Evolutionary conservation across 768 basidiomycete species (phyloP).

Genomic region (Postia placenta): DNA sequence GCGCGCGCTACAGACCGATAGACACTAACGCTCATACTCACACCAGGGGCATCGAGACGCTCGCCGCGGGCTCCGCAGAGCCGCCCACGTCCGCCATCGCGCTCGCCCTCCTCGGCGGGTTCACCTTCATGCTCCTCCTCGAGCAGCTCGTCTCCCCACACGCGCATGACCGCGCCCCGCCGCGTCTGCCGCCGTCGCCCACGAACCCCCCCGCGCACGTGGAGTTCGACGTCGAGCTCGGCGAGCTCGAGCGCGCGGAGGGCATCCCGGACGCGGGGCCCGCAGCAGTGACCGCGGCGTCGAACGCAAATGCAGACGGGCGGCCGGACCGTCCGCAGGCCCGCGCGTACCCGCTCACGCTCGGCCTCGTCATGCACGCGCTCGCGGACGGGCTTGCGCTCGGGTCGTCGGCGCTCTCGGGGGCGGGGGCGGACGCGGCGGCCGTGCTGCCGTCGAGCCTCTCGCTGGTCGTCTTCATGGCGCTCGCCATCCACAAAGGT

Average conservation of each 20-base stretch:
- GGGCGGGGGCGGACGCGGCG: conserved; percentile 16
- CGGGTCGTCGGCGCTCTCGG: conserved; percentile 63
- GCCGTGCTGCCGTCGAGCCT: conserved; percentile 30
- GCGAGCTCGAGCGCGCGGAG: conserved; percentile 45
- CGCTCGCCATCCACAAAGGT: conserved; percentile 91
- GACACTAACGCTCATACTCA: not conserved
- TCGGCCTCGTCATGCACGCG: conserved; percentile 85
- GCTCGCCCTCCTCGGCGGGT: conserved; percentile 57
- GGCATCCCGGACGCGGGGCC: conserved; percentile 14
- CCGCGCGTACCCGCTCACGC: conserved; percentile 64
- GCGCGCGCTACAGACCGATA: not conserved
- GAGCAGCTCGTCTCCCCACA: conserved; percentile 57
- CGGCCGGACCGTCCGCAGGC: no score
- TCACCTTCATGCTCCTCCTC: conserved; percentile 57
- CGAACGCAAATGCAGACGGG: conserved; percentile 16
- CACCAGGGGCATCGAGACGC: conserved; percentile 68
- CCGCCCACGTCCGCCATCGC: conserved; percentile 52
- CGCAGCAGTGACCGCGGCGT: conserved; percentile 6
- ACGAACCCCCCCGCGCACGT: conserved; percentile 25
- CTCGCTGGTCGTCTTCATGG: conserved; percentile 84
- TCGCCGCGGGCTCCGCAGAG: conserved; percentile 31
- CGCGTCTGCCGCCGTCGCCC: conserved; percentile 26
- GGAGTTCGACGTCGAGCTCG: conserved; percentile 60
- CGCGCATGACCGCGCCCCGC: conserved; percentile 38
- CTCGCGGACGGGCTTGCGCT: conserved; percentile 90